Conservation (phyloP, 768 basidiomycete species). For the Boletus rubropictus region DNA sequence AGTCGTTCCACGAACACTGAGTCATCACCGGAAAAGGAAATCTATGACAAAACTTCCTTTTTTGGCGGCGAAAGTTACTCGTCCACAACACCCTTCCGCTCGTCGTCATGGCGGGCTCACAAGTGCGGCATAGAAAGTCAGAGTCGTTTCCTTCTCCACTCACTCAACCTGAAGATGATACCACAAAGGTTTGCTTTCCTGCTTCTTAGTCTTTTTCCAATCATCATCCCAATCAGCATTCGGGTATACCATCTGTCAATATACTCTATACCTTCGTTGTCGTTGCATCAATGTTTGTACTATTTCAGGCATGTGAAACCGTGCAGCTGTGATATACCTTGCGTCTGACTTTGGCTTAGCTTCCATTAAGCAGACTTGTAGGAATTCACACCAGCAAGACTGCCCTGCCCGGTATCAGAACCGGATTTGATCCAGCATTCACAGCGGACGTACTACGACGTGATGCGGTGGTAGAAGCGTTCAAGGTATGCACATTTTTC, state of each 20-base stretch:
- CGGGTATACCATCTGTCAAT: neutral
- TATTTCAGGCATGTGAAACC: slow-evolving; percentile 18
- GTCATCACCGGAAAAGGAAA: slow-evolving; percentile 3
- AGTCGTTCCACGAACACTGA: no score
- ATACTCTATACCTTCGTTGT: slow-evolving; percentile 10
- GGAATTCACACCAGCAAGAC: slow-evolving; percentile 3
- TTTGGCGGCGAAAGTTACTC: no score
- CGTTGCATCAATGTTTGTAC: slow-evolving; percentile 5
- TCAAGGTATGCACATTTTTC: slow-evolving; percentile 50
- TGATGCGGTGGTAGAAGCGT: slow-evolving; percentile 70
- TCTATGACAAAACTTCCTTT: neutral
- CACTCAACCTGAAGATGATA: neutral
- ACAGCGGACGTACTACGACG: slow-evolving; percentile 56
- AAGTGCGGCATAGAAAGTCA: slow-evolving; percentile 23
- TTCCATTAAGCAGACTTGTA: slow-evolving; percentile 7
- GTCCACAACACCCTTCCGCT: no score
- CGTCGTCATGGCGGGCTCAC: neutral
- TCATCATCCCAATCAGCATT: slow-evolving; percentile 2
- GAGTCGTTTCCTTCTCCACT: neutral
- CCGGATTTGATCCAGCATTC: slow-evolving; percentile 24
- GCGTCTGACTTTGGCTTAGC: slow-evolving; percentile 12
- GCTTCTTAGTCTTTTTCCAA: neutral
- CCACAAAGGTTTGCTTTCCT: slow-evolving; percentile 5
- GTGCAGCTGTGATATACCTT: neutral
- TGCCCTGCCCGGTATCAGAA: slow-evolving; percentile 18